Evolutionary conservation across 192 early-diverging fungal genomes (phyloP).

Genomic region (Dimargaris verticillata): DNA sequence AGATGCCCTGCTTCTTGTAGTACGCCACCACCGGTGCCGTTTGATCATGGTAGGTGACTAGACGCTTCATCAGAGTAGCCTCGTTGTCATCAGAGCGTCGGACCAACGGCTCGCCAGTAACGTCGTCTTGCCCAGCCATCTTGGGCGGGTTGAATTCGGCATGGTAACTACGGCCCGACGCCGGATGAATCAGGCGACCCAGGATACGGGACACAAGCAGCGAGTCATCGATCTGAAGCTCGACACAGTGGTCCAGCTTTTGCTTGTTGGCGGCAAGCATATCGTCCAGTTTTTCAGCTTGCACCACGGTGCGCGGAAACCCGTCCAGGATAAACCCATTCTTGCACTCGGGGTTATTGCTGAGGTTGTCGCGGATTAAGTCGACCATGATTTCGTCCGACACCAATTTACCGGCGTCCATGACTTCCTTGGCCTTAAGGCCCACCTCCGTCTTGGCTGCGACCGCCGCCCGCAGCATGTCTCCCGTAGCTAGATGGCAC

Average conservation of each 20-base stretch:
- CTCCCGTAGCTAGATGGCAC: conserved; percentile 97
- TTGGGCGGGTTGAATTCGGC: conserved; percentile 93
- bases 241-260: conserved; percentile 79
- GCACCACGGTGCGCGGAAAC: conserved; percentile 94
- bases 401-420: conserved; percentile 95
- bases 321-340: conserved; percentile 98
- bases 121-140: conserved; percentile 74
- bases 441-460: conserved; percentile 80
- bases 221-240: conserved; percentile 84
- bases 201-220: conserved; percentile 91
- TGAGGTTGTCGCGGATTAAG: conserved; percentile 93
- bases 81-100: conserved; percentile 97
- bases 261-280: conserved; percentile 73
- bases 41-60: conserved; percentile 69
- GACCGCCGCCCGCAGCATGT: conserved; percentile 97
- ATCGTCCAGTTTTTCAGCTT: conserved; percentile 95
- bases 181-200: conserved; percentile 86
- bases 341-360: conserved; percentile 86
- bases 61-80: conserved; percentile 78
- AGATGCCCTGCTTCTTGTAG: conserved; percentile 89
- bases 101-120: conserved; percentile 93
- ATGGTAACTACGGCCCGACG: conserved; percentile 93
- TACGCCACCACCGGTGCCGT: conserved; percentile 70
- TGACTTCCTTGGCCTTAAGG: conserved; percentile 94
- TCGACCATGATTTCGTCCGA: conserved; percentile 96